Percentiles rank a stretch among this genome's conserved stretches.
Conservation (phyloP, 106 monocot genomes). For the Allium sativum region DNA sequence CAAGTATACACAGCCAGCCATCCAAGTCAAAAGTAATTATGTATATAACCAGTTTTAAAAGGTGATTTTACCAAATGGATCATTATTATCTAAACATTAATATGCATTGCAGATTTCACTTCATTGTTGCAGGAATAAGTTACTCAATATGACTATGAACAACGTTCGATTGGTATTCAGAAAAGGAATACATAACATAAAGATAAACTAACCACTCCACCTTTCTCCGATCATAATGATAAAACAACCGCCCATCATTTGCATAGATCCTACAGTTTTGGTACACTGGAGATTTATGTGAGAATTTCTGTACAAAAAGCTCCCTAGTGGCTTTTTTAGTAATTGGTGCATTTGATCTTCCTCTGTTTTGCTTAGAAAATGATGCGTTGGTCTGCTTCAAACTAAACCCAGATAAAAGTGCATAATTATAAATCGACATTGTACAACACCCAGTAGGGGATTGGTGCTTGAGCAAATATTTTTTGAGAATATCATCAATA, state of each 20-base stretch:
- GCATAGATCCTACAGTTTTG: conserved; percentile 96
- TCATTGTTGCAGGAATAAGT: too few relatives aligned
- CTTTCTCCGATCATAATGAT: conserved; percentile 91
- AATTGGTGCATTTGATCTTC: conserved; percentile 18
- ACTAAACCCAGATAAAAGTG: conserved; percentile 54
- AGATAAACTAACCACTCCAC: conserved; percentile 64
- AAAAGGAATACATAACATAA: too few relatives aligned
- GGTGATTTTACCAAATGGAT: too few relatives aligned
- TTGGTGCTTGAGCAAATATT: conserved; percentile 40
- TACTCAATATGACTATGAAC: too few relatives aligned
- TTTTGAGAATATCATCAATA: conserved; percentile 46
- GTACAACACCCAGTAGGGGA: conserved; percentile 31
- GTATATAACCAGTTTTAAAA: too few relatives aligned
- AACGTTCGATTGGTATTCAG: too few relatives aligned
- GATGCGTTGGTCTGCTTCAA: conserved; percentile 28
- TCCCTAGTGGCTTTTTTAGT: conserved; percentile 64
- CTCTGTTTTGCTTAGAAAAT: conserved; percentile 40
- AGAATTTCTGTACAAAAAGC: conserved; percentile 86
- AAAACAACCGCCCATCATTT: conserved; percentile 86
- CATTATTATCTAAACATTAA: too few relatives aligned
- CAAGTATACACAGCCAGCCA: too few relatives aligned
- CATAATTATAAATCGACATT: conserved; percentile 66
- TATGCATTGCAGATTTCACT: too few relatives aligned
- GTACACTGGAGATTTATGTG: conserved; percentile 94
- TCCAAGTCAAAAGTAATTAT: too few relatives aligned